Evolutionary conservation across 2,329 filamentous ascomycete genomes (phyloP).

Genomic region (Uncinocarpus reesii): DNA sequence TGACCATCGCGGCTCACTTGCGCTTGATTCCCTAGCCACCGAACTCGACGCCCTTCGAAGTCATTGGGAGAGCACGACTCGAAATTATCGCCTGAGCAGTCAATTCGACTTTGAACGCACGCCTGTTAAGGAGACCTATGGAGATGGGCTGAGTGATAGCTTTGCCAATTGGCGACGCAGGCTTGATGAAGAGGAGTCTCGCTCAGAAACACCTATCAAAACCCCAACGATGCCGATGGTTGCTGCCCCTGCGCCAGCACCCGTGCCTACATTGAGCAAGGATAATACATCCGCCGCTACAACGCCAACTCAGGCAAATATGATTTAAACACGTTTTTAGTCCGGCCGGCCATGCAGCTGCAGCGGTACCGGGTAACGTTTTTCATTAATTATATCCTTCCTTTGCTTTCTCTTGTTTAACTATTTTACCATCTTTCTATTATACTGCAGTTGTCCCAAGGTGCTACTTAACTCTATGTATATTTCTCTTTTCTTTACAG

Average conservation of each 20-base stretch:
- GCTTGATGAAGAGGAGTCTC: constrained; percentile 51
- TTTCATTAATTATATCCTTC: neutral
- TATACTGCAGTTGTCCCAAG: neutral
- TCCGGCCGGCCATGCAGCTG: neutral
- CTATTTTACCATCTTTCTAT: neutral
- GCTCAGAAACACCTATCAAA: constrained; percentile 21
- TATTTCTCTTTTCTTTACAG: constrained; percentile 1
- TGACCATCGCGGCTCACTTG: constrained; percentile 50
- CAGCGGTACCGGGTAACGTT: too few species aligned
- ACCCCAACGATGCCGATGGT: constrained; percentile 4
- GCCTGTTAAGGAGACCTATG: constrained; percentile 37
- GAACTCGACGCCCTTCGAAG: constrained; percentile 83
- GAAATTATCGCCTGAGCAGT: constrained; percentile 83
- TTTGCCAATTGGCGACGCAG: constrained; percentile 71
- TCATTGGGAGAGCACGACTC: constrained; percentile 94
- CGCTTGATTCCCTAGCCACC: constrained; percentile 79
- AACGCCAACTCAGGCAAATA: constrained; percentile 3
- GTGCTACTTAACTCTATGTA: neutral
- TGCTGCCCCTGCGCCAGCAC: neutral
- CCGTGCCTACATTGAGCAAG: neutral
- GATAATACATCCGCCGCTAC: neutral
- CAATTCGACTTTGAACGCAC: constrained; percentile 73
- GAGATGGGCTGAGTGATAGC: constrained; percentile 52
- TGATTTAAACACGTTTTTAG: neutral
- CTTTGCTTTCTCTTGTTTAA: constrained; percentile 1